Evolutionary conservation across 2,329 filamentous ascomycete species (phyloP).

Genomic region (Graphilbum fragrans): DNA sequence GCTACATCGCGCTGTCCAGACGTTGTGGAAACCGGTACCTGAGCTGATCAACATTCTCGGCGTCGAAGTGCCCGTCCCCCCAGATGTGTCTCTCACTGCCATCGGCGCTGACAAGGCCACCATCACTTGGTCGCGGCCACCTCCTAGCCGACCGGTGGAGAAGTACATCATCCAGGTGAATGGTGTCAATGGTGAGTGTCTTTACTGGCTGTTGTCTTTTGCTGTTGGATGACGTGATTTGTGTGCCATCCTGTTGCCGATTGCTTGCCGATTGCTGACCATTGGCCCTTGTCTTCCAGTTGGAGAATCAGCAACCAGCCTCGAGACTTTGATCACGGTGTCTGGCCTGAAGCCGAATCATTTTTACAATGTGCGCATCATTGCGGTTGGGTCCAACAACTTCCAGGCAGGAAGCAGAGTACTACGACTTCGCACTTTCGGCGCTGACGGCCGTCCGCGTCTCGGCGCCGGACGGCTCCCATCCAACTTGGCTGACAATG

Average conservation of each 20-base stretch:
- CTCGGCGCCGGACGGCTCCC: constrained; percentile 44
- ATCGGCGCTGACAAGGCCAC: constrained; percentile 81
- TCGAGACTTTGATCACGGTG: constrained; percentile 82
- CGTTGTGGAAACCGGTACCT: constrained; percentile 80
- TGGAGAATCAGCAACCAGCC: constrained; percentile 65
- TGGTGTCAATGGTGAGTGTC: constrained; percentile 64
- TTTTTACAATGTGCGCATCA: constrained; percentile 88
- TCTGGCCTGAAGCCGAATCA: constrained; percentile 75
- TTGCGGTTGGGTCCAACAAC: constrained; percentile 81
- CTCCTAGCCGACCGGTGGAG: constrained; percentile 52
- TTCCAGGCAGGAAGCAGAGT: constrained; percentile 84
- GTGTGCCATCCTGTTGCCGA: neutral
- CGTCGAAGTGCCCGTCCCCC: constrained; percentile 83
- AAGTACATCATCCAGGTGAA: constrained; percentile 92
- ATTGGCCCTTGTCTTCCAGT: constrained; percentile 44
- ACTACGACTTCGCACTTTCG: constrained; percentile 70
- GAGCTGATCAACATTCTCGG: constrained; percentile 84
- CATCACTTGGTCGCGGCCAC: constrained; percentile 78
- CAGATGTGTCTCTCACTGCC: constrained; percentile 79
- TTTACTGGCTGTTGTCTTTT: neutral
- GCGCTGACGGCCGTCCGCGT: constrained; percentile 49
- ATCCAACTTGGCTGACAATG: constrained; percentile 41
- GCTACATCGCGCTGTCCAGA: constrained; percentile 73
- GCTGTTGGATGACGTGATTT: neutral
- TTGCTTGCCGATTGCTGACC: too few species aligned